Base-by-base conservation (phyloP, 2,329 filamentous ascomycete species). In the Colletotrichum chlorophyti region DNA sequence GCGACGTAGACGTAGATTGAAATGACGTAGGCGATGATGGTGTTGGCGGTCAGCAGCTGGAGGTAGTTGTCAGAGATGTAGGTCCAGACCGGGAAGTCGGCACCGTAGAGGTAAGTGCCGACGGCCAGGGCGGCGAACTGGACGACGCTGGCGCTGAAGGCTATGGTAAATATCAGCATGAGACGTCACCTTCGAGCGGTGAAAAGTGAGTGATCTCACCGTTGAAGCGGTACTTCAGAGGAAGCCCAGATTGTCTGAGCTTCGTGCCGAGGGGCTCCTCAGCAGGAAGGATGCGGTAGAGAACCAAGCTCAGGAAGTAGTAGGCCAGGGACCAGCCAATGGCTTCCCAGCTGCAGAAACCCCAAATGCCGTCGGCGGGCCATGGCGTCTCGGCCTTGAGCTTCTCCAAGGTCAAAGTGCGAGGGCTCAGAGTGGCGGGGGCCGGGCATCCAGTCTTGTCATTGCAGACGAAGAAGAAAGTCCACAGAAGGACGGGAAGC, bases 401-500 rank as follows among this genome's bases (percentile, higher is more conserved):
- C 65, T 83, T 83, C 15, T 87, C 83, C 51, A 91, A 79, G 19
- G 85, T 85, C 63, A 96, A 76, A 4, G 82, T 87, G 34, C 81
- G 84, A 8, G 89, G 91, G 55, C 82, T 79, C 17, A 95, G 81
- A 5, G 92, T 79, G 0, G 89, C 90, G 2, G 92, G 91, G 0
- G 90, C 87, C 41, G 93, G 93, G 67, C 93, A 97, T 54, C 93
- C 93, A 5, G 90, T 87, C 52, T 93, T 79, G 70, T 97, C 92
- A 73, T 97, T 97, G 81, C 93, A 96, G 65, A 90, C 79, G 67
- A 96, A 93, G 46, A 86, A 83, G 65, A 92, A 87, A 54, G 85
- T 72, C 71, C 93, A 93, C 68, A 91, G 83, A 46, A 92, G 78
- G 19, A 91, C 58, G 0, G 93, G 93, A 1, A 96, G 84, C 45